Evolutionary conservation across 1,284 basidiomycete genomes (phyloP).

Genomic region (Marasmius tenuissimus): DNA sequence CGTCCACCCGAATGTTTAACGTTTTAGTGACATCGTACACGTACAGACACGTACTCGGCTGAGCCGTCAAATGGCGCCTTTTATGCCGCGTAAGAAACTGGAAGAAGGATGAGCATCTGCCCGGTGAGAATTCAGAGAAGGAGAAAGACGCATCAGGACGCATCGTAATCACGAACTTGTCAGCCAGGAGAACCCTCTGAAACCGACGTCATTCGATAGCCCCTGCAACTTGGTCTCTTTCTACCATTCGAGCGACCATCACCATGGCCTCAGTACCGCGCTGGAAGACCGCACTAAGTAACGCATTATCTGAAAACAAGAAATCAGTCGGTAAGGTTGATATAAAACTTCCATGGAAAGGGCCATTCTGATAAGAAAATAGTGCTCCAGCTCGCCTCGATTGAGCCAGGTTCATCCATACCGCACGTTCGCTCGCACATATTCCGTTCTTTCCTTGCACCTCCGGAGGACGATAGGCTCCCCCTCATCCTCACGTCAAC

Average conservation of each 20-base stretch:
- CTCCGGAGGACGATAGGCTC: slow-evolving; percentile 35
- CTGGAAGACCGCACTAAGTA: not conserved
- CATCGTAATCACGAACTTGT: not conserved
- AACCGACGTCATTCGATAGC: too few species aligned
- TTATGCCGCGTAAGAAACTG: too few species aligned
- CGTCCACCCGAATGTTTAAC: too few species aligned
- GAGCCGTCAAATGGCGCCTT: too few species aligned
- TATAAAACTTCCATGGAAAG: not conserved
- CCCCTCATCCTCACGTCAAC: slow-evolving; percentile 61
- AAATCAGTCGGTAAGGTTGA: not conserved
- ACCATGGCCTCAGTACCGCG: not conserved
- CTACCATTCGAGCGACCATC: not conserved
- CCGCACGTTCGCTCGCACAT: slow-evolving; percentile 63
- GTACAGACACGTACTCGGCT: too few species aligned
- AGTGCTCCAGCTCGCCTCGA: slow-evolving; percentile 65
- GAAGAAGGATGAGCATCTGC: too few species aligned
- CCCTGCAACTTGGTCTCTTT: not conserved
- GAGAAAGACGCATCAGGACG: too few species aligned
- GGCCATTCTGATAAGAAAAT: not conserved
- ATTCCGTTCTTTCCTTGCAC: slow-evolving; percentile 53
- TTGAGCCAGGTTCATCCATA: slow-evolving; percentile 37
- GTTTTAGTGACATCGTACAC: too few species aligned
- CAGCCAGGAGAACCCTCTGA: not conserved
- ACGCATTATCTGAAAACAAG: not conserved
- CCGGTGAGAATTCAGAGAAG: too few species aligned